Evolutionary conservation across 2,329 filamentous ascomycete species (phyloP), one percentile per base, ranked within the genome.

Genomic region (Colletotrichum melonis): DNA sequence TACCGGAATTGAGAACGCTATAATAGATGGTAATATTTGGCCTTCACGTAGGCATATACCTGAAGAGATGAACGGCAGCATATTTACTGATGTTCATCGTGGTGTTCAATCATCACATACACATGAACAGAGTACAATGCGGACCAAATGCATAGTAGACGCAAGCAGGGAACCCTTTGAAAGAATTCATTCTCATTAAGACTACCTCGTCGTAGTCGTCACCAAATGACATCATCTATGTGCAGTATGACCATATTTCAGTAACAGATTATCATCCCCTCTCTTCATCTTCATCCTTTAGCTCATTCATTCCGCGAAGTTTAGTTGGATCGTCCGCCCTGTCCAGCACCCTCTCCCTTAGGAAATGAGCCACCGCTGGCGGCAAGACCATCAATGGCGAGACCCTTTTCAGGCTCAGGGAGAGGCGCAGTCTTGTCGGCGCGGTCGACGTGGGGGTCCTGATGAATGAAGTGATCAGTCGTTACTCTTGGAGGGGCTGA

Each of bases 361-460:
- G 83, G 81, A 49, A 85, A 76, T 74, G 85, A 80, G 77, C 84
- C 86, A 6, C 84, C 86, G 72, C 84, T 86, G 55, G 86, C 86
- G 38, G 80, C 79, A 73, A 79, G 58, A 64, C 81, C 85, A 54
- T 81, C 73, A 2, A 88, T 74, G 0, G 79, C 86, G 1, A 78
- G 76, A 12, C 87, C 87, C 69, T 86, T 81, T 72, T 88, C 86
- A 5, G 80, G 74, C 78, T 88, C 83, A 9, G 87, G 87, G 59
- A 87, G 76, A 1, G 83, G 81, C 1, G 87, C 87, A 1, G 85
- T 84, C 82, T 88, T 89, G 79, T 87, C 82, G 16, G 87, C 86
- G 68, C 86, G 85, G 64, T 78, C 76, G 38, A 88, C 86, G 32
- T 84, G 82, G 67, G 63, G 1, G 26, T 67, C 64, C 74, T 75